Evolutionary conservation across 2,329 filamentous ascomycete species (phyloP), one percentile per base, ranked within the genome.

Genomic region (Chaetomiaceae sp.): DNA sequence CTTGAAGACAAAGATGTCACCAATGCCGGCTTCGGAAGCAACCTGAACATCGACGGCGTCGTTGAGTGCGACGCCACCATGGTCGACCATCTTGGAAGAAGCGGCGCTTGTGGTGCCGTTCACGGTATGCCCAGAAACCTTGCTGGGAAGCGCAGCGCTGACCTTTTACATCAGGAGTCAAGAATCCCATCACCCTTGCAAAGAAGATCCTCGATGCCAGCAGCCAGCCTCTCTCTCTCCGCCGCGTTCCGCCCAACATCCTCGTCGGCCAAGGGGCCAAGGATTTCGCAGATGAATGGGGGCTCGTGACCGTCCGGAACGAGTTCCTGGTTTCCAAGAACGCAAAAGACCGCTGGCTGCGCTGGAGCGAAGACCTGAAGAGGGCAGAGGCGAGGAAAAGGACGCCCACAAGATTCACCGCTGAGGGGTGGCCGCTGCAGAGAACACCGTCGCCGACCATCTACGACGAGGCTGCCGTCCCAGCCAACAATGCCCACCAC

Each of bases 1-100:
- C 82, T 99, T 17, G 94, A 99, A 71, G 89, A 99, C 67, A 85
- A 88, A 53, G 91, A 96, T 64, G 95, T 99, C 61, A 99, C 95
- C 33, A 99, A 99, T 68, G 89, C 92, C 34, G 94, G 94, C 0
- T 97, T 88, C 67, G 94, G 95, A 43, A 99, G 94, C 71, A 99
- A 99, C 64, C 75, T 99, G 22, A 86, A 89, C 40, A 88, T 95
- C 58, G 87, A 96, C 62, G 94, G 94, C 1, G 82, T 84, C 1
- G 94, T 97, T 12, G 94, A 99, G 69, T 95, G 91, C 63, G 94
- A 99, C 74, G 94, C 94, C 51, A 91, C 90, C 0, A 82, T 99
- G 50, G 88, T 99, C 37, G 91, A 99, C 65, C 88, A 97, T 67
- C 75, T 86, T 47, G 94, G 95, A 38, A 84, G 91, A 59, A 97